Base-by-base conservation (phyloP, 1,284 basidiomycete species). In the Ceratobasidium sp. region DNA sequence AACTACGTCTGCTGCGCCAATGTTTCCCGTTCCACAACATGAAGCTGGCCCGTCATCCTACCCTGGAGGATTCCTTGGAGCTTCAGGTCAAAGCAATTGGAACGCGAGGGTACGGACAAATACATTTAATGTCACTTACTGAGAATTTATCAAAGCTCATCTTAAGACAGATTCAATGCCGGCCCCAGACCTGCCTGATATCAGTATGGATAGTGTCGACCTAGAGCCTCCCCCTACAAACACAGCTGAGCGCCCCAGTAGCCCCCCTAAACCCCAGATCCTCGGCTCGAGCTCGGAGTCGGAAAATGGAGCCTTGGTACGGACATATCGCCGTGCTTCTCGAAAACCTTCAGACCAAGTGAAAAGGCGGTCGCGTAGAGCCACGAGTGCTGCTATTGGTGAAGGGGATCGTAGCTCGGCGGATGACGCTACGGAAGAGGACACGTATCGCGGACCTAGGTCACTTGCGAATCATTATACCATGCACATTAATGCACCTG, bases 381-480 rank as follows among this genome's bases (percentile, higher is more conserved):
- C 68, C 60, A 28, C 39, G 2, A 71, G 54, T 26, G 68, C 54
- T 23, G 51, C 68, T 42, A 37, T 65, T 45, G 61, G 74, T 56
- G 84, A 84, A 53, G 85, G 85, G 37, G 84, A 85, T 63, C 23
- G n/a, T 20, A 81, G 83, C 68, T 61, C 75, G 79, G 28, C 77
- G 75, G 76, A 80, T 76, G 76, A 80, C 76, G 39, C 0, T 47
- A 73, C 54, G 33, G 66, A 75, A 73, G 67, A 54, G 35, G 53
- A 35, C 45, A 53, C 35, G 45, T 71, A 71, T 26, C 64, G 49
- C 23, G 74, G 81, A 67, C 83, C 86, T 75, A 78, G 88, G 76
- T 86, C 88, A 35, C 87, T 86, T 77, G 90, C 87, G 66, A 91
- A 93, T 81, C 92, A 94, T 81, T 94, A 92, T 82, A 94, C 92